Conservation (phyloP, 768 basidiomycete genomes). For the Lactifluus volemus region DNA sequence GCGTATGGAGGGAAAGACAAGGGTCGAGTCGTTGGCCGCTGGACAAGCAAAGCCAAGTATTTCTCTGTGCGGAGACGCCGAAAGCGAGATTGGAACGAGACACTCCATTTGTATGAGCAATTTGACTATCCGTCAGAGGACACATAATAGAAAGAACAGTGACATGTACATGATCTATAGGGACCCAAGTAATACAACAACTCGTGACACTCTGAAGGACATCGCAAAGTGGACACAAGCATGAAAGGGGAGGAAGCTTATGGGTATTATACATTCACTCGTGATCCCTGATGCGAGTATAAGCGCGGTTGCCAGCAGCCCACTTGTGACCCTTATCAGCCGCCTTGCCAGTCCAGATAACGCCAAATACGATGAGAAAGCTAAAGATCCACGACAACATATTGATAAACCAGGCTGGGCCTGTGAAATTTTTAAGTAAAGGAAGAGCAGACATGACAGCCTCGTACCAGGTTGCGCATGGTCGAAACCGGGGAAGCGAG, state of each 20-base stretch:
- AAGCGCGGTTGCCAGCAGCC: slow-evolving; percentile 71
- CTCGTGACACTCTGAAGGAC: background rate
- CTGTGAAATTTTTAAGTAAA: slow-evolving; percentile 29
- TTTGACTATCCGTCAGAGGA: slow-evolving; percentile 70
- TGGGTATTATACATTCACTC: background rate
- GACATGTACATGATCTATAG: slow-evolving; percentile 7
- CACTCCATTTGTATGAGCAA: slow-evolving; percentile 68
- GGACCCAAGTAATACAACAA: background rate
- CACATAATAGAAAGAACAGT: slow-evolving; percentile 11
- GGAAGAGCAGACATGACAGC: slow-evolving; percentile 1
- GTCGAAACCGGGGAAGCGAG: slow-evolving; percentile 42
- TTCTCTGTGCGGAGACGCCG: slow-evolving; percentile 71
- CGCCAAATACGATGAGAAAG: slow-evolving; percentile 41
- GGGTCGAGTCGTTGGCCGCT: slow-evolving; percentile 53
- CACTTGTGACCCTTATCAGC: slow-evolving; percentile 55
- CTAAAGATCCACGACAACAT: slow-evolving; percentile 53
- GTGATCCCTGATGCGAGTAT: slow-evolving; percentile 31
- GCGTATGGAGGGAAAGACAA: slow-evolving; percentile 56
- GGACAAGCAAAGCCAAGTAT: slow-evolving; percentile 67
- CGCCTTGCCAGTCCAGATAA: slow-evolving; percentile 54
- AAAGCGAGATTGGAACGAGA: slow-evolving; percentile 89
- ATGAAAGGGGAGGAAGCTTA: background rate
- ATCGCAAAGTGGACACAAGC: background rate
- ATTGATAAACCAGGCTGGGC: slow-evolving; percentile 51
- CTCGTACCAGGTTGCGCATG: slow-evolving; percentile 50